Percentiles rank a stretch among this genome's conserved stretches.
phyloP scores from a whole-genome alignment of 176 grass and related monocot genomes.

The Oryza coarctata region DNA sequence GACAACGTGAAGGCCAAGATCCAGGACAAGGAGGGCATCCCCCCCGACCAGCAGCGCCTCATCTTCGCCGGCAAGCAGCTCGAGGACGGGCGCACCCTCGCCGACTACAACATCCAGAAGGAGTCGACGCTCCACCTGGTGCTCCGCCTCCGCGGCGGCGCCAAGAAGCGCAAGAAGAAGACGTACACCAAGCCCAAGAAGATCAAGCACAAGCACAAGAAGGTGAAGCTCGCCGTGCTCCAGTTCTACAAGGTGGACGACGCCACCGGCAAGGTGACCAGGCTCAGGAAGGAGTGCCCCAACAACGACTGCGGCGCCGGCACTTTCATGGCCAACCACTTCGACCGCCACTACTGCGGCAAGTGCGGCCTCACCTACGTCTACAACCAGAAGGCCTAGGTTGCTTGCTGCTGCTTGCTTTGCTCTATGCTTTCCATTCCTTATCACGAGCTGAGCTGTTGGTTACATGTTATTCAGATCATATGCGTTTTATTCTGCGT shows the following conservation, averaged over 20 bases:
- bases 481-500: neutral
- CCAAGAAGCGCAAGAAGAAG: slow-evolving; percentile 94
- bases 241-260: slow-evolving; percentile 86
- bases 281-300: slow-evolving; percentile 79
- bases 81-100: slow-evolving; percentile 76
- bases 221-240: slow-evolving; percentile 76
- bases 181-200: slow-evolving; percentile 88
- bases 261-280: slow-evolving; percentile 66
- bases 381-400: slow-evolving; percentile 74
- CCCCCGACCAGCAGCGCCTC: slow-evolving; percentile 83
- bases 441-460: neutral
- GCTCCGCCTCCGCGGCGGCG: slow-evolving; percentile 70
- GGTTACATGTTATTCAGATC: slow-evolving; percentile 32
- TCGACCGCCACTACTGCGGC: slow-evolving; percentile 86
- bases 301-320: slow-evolving; percentile 74
- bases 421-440: slow-evolving; percentile 2
- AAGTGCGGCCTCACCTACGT: slow-evolving; percentile 88
- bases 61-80: slow-evolving; percentile 91
- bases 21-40: slow-evolving; percentile 90
- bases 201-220: slow-evolving; percentile 81
- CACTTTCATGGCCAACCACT: slow-evolving; percentile 84
- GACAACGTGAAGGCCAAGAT: slow-evolving; percentile 89
- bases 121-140: slow-evolving; percentile 77
- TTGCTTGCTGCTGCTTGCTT: neutral
- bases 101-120: slow-evolving; percentile 97